phyloP scores from a whole-genome alignment of 768 basidiomycete genomes.

The Termitomyces sp. region DNA sequence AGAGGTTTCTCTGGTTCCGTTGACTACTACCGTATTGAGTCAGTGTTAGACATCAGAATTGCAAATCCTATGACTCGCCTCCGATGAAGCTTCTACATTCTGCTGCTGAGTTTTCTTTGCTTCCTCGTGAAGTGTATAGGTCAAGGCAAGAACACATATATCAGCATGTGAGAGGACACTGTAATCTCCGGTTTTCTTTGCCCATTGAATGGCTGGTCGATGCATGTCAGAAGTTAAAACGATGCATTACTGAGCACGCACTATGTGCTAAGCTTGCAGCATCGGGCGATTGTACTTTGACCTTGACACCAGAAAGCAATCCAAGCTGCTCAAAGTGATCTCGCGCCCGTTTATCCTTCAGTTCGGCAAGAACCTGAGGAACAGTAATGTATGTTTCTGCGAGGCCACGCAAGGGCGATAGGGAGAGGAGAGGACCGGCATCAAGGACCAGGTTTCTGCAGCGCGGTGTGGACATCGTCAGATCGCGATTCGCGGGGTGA shows the following conservation, averaged over 20 bases:
- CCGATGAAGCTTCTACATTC: constrained; percentile 17
- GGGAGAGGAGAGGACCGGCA: constrained; percentile 86
- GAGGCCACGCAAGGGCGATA: constrained; percentile 85
- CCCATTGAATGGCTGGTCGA: constrained; percentile 76
- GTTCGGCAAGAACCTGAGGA: constrained; percentile 84
- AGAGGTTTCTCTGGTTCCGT: background rate
- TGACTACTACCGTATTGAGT: constrained; percentile 28
- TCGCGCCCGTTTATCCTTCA: constrained; percentile 83
- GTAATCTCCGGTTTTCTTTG: constrained; percentile 96
- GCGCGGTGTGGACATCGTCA: constrained; percentile 26
- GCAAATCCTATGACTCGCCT: constrained; percentile 17
- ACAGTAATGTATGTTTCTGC: constrained; percentile 84
- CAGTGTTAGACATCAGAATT: constrained; percentile 5
- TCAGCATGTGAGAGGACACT: constrained; percentile 88
- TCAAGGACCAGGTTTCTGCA: constrained; percentile 87
- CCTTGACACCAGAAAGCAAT: constrained; percentile 68
- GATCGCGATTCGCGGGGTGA: constrained; percentile 8
- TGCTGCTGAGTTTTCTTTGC: constrained; percentile 31
- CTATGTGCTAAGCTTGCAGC: constrained; percentile 62
- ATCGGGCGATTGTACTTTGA: constrained; percentile 68
- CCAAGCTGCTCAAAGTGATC: constrained; percentile 82
- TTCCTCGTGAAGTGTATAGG: constrained; percentile 67
- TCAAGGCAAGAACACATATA: constrained; percentile 86
- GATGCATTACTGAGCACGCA: constrained; percentile 22
- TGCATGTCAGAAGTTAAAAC: background rate